These are phyloP conservation scores for Candida maris DNA, from an alignment of 805 yeast genomes.

Conservation along the genomic window DNA sequence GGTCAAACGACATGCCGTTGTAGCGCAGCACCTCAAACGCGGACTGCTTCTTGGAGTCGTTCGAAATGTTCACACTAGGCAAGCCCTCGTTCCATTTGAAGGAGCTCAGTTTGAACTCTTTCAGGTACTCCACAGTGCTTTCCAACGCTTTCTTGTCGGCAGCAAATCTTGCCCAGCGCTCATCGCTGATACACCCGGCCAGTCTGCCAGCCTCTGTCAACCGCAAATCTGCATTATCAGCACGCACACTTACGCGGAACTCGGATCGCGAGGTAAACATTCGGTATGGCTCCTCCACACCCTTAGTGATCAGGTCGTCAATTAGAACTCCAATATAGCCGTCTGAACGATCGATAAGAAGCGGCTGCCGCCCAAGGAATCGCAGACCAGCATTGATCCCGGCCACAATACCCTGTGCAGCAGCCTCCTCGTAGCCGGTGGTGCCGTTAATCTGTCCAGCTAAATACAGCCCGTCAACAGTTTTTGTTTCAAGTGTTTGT, in stretches of 20 bases:
- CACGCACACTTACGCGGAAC: slow-evolving; percentile 81
- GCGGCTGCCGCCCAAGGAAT: slow-evolving; percentile 34
- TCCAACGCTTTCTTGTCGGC: slow-evolving; percentile 44
- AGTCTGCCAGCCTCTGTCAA: slow-evolving; percentile 65
- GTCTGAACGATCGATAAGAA: slow-evolving; percentile 67
- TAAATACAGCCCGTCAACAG: slow-evolving; percentile 69
- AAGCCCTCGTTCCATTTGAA: slow-evolving; percentile 57
- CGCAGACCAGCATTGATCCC: slow-evolving; percentile 91
- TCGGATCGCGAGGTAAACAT: slow-evolving; percentile 98
- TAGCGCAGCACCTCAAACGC: slow-evolving; percentile 74
- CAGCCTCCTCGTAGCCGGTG: slow-evolving; percentile 98
- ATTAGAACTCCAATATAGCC: slow-evolving; percentile 91
- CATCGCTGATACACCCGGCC: slow-evolving; percentile 62
- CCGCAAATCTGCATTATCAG: slow-evolving; percentile 91
- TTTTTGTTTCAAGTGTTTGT: slow-evolving; percentile 76
- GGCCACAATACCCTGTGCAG: slow-evolving; percentile 93
- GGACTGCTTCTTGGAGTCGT: slow-evolving; percentile 48
- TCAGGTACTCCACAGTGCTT: slow-evolving; percentile 43
- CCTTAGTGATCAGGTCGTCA: slow-evolving; percentile 92
- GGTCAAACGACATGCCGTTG: slow-evolving; percentile 36
- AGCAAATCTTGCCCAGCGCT: slow-evolving; percentile 49
- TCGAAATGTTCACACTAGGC: slow-evolving; percentile 47
- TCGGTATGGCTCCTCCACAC: slow-evolving; percentile 94
- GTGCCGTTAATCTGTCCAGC: slow-evolving; percentile 99
- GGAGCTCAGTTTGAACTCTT: slow-evolving; percentile 46